phyloP scores from a whole-genome alignment of 169 alveolate species.

The Perkinsus chesapeaki region DNA sequence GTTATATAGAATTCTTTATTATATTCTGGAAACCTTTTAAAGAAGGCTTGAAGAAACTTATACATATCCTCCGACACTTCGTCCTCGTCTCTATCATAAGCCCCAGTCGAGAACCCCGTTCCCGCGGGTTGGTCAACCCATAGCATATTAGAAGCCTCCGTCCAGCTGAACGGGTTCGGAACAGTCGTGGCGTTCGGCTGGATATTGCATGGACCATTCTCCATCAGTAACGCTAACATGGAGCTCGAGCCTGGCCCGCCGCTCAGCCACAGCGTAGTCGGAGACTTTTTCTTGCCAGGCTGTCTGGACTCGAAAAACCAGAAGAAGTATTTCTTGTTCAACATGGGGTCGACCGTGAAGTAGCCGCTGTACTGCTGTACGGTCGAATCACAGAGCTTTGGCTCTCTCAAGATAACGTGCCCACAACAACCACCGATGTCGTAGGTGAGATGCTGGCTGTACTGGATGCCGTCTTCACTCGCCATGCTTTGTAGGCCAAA shows the following conservation, averaged over 20 bases:
- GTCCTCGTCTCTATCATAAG: slow-evolving; percentile 30
- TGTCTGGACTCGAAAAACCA: slow-evolving; percentile 20
- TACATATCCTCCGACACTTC: slow-evolving; percentile 22
- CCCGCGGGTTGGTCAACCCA: slow-evolving; percentile 77
- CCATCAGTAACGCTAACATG: slow-evolving; percentile 56
- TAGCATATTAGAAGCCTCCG: slow-evolving; percentile 51
- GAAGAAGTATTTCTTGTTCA: slow-evolving; percentile 21
- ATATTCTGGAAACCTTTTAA: slow-evolving; percentile 38
- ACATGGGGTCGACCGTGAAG: neutral
- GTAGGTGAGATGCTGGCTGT: neutral
- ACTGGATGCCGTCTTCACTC: neutral
- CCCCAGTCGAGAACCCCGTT: slow-evolving; percentile 55
- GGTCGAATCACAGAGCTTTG: neutral
- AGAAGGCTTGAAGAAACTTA: slow-evolving; percentile 46
- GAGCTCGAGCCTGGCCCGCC: slow-evolving; percentile 80
- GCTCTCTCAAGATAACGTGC: neutral
- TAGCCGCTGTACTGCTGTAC: neutral
- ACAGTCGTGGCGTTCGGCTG: slow-evolving; percentile 9
- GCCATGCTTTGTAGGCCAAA: neutral
- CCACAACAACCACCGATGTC: neutral
- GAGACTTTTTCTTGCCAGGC: slow-evolving; percentile 48
- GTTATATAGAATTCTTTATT: slow-evolving; percentile 52
- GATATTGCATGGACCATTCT: slow-evolving; percentile 60
- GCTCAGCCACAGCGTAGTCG: slow-evolving; percentile 66
- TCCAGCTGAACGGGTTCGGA: slow-evolving; percentile 58